phyloP scores from a whole-genome alignment of 495 filamentous ascomycete species.

The Choiromyces venosus region DNA sequence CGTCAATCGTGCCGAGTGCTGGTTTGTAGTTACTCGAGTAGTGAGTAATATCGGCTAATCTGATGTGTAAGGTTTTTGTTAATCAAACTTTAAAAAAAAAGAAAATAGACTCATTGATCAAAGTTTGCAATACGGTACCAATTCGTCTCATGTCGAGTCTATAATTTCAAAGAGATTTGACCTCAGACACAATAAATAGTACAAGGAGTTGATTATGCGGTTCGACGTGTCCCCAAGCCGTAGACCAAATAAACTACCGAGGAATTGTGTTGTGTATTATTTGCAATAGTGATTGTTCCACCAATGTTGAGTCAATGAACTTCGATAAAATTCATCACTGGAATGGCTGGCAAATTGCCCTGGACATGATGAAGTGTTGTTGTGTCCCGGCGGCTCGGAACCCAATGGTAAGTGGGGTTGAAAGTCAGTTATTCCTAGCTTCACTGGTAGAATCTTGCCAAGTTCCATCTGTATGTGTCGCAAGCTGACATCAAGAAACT shows the following conservation, averaged over 20 bases:
- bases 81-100: neutral
- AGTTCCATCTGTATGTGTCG: neutral
- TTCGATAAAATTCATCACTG: neutral
- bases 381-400: neutral
- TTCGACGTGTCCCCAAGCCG: neutral
- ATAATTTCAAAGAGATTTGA: neutral
- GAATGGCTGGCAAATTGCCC: neutral
- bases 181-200: neutral
- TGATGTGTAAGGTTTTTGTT: neutral
- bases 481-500: neutral
- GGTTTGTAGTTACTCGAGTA: neutral
- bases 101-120: neutral
- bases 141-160: neutral
- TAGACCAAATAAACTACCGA: neutral
- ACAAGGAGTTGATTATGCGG: neutral
- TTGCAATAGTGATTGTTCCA: neutral
- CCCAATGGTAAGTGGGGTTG: neutral
- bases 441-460: neutral
- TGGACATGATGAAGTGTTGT: neutral
- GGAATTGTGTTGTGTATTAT: neutral
- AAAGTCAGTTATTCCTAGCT: neutral
- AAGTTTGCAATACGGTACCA: neutral
- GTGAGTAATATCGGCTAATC: neutral
- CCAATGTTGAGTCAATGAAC: neutral
- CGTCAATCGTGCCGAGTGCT: neutral